Evolutionary conservation across 306 rosid genomes (phyloP), one percentile per base, ranked within the genome.

Genomic region (Corylus heterophylla): DNA sequence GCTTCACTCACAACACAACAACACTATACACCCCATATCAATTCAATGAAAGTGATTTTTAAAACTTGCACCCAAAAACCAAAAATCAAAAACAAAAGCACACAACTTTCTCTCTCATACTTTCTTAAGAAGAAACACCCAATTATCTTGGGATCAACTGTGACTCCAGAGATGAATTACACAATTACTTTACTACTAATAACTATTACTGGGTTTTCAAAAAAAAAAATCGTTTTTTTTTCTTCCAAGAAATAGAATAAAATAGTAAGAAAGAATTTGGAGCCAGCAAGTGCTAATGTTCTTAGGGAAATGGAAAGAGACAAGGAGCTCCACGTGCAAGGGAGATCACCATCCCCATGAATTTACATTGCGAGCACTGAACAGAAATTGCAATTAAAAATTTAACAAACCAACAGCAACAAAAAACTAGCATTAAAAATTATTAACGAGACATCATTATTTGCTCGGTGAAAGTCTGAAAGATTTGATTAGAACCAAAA

Each of bases 251-350:
- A 83, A 69, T 62, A 3, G 16, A 10, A 8, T 37, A 47, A 25
- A 31, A 31, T 2, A 12, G 29, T 22, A 73, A 3, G 20, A 18
- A 54, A 50, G 91, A 85, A 88, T 39, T 79, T 44, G 86, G 77
- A 88, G 85, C 45, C 79, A 35, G 86, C 80, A 88, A 83, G 84
- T 80, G 91, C 71, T 75, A 77, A 75, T 86, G 88, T 88, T 85
- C 85, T 81, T 64, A 74, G 81, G 75, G 84, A 76, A 80, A 89
- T 77, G 84, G 75, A 73, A 82, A 78, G 73, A 66, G 85, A 83
- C 89, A 89, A 76, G 74, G 80, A 81, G 85, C 74, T 78, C 93
- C 95, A 92, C 90, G 90, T 89, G 97, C 89, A 85, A 73, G 80
- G 89, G 79, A 83, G 91, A 91, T 84, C 85, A 87, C 92, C 89